Evolutionary conservation across 2,329 filamentous ascomycete species (phyloP).

Genomic region (Colletotrichum godetiae): DNA sequence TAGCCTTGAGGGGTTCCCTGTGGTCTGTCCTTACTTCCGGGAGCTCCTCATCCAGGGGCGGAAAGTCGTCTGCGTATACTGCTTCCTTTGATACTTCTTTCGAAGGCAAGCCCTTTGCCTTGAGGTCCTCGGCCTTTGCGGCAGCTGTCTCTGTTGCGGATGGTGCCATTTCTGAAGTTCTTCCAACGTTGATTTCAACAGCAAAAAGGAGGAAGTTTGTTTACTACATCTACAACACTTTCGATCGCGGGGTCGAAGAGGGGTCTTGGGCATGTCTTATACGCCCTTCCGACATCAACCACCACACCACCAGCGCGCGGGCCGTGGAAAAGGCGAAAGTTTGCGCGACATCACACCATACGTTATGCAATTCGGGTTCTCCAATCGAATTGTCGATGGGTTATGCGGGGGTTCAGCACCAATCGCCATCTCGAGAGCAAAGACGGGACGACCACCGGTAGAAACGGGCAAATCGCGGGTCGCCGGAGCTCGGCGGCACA

Average conservation of each 20-base stretch:
- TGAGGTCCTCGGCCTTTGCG: conserved; percentile 2
- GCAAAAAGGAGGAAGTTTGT: background rate
- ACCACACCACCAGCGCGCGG: background rate
- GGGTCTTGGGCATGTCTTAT: conserved; percentile 8
- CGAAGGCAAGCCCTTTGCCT: conserved; percentile 1
- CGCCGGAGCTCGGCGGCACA: conserved; percentile 11
- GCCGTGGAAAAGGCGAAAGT: background rate
- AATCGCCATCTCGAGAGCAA: background rate
- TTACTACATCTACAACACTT: background rate
- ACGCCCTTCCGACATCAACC: background rate
- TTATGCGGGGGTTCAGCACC: background rate
- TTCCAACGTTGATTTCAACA: background rate
- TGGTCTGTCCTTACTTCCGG: conserved; percentile 31
- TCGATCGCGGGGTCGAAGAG: no score
- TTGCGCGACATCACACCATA: conserved; percentile 25
- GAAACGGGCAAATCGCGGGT: background rate
- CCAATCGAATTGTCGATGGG: background rate
- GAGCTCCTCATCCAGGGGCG: conserved; percentile 17
- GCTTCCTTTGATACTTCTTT: background rate
- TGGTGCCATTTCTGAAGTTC: conserved; percentile 25
- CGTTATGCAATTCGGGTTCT: conserved; percentile 19
- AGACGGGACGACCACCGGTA: background rate
- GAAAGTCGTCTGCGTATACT: background rate
- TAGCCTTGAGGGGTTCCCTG: conserved; percentile 57
- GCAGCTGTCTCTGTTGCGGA: conserved; percentile 27